phyloP scores from a whole-genome alignment of 164 flowering plant genomes.

The Piper longum region DNA sequence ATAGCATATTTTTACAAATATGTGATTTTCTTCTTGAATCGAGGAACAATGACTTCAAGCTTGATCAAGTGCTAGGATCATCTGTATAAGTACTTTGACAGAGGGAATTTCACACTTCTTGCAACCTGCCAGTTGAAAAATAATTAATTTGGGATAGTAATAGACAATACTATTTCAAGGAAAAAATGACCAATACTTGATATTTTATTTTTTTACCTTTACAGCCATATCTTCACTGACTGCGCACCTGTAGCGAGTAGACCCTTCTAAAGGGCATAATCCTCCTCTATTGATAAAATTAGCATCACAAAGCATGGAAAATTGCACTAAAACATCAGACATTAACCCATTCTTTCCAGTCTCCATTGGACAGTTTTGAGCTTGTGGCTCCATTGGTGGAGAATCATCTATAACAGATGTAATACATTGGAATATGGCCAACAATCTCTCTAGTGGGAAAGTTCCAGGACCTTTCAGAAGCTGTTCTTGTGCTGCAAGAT shows the following conservation, averaged over 20 bases:
- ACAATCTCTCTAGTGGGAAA: constrained; percentile 78
- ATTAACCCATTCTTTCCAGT: constrained; percentile 31
- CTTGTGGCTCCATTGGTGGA: constrained; percentile 31
- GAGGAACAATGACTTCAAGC: no score
- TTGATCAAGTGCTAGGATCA: constrained; percentile 15
- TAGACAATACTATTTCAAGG: no score
- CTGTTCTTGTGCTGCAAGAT: constrained; percentile 55
- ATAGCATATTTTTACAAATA: no score
- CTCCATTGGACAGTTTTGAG: constrained; percentile 14
- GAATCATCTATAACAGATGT: constrained; percentile 50
- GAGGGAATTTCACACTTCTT: constrained; percentile 75
- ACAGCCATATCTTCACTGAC: constrained; percentile 71
- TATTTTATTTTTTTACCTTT: constrained; percentile 33
- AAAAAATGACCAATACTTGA: neutral
- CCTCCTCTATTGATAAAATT: constrained; percentile 77
- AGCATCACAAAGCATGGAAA: constrained; percentile 87
- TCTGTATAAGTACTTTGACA: constrained; percentile 69
- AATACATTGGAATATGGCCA: constrained; percentile 90
- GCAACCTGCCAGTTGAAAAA: constrained; percentile 47
- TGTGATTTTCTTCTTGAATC: no score
- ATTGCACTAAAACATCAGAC: constrained; percentile 80
- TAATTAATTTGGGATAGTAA: neutral
- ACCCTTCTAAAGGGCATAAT: constrained; percentile 85
- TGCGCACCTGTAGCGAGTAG: constrained; percentile 62
- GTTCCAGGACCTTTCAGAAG: constrained; percentile 92